Percentiles rank a stretch among this genome's conserved stretches.
Conservation (phyloP, 2,329 filamentous ascomycete genomes). For the Pestalotiopsis sp. region DNA sequence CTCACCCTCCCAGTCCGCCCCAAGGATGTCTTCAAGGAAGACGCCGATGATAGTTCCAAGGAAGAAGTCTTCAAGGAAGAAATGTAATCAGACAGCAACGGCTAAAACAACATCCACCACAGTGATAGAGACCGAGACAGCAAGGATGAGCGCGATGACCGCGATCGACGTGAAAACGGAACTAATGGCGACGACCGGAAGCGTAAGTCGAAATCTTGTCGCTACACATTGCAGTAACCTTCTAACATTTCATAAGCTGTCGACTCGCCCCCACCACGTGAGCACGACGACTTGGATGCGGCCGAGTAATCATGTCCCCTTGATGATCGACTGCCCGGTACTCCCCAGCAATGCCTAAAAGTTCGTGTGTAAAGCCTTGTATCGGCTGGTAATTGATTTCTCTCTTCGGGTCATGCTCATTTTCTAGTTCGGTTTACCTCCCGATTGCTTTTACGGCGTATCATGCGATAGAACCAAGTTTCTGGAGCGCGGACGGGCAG, state of each 20-base stretch:
- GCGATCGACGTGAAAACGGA: conserved; percentile 73
- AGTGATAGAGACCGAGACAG: conserved; percentile 47
- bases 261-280: conserved; percentile 73
- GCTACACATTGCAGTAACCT: neutral
- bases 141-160: conserved; percentile 69
- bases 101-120: conserved; percentile 6
- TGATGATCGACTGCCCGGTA: conserved; percentile 13
- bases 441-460: neutral
- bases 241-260: conserved; percentile 41
- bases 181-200: conserved; percentile 89
- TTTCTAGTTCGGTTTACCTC: conserved; percentile 20
- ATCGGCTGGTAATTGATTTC: conserved; percentile 20
- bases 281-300: conserved; percentile 93
- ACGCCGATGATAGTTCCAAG: neutral
- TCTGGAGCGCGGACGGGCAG: neutral
- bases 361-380: conserved; percentile 15
- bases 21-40: neutral
- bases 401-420: conserved; percentile 28
- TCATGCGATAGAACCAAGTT: neutral
- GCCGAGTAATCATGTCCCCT: conserved; percentile 63
- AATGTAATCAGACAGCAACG: neutral
- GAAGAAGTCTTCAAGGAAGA: neutral
- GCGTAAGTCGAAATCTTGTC: conserved; percentile 51
- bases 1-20: neutral
- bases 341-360: conserved; percentile 17